A percentile compares a stretch with the other conserved stretches of the same genome.
These are phyloP conservation scores for Magnaporthiopsis poae DNA, from an alignment of 2,329 filamentous ascomycete species.

Conservation along the genomic window DNA sequence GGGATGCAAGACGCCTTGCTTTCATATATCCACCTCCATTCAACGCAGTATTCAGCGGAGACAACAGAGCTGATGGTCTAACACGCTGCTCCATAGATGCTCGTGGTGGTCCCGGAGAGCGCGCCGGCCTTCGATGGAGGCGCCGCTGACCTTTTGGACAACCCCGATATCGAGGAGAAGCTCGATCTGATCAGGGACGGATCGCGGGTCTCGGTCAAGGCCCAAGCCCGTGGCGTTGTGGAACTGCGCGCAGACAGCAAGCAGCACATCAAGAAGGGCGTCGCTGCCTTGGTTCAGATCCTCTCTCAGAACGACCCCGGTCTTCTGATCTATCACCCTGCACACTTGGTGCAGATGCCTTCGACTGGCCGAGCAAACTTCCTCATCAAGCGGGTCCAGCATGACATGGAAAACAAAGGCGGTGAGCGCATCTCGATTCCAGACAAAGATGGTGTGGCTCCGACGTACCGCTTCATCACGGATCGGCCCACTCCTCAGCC, in stretches of 20 bases:
- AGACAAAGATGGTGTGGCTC: not conserved
- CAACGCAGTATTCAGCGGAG: not conserved
- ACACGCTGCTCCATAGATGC: not conserved
- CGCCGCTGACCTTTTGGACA: not conserved
- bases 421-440: not conserved
- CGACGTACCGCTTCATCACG: not conserved
- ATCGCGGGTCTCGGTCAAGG: not conserved
- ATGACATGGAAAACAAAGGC: not conserved
- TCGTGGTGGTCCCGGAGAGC: not conserved
- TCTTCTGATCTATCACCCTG: not conserved
- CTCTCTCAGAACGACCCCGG: not conserved
- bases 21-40: not conserved
- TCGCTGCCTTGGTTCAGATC: not conserved
- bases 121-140: not conserved
- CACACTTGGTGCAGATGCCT: conserved; percentile 4
- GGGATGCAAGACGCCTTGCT: not conserved
- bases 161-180: not conserved
- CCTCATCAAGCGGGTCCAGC: not conserved
- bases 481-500: not conserved
- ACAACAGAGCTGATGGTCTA: not conserved
- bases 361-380: not conserved
- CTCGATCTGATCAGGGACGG: not conserved
- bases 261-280: not conserved
- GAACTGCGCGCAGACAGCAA: conserved; percentile 1
- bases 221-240: not conserved